A percentile compares a stretch with the other conserved stretches of the same genome.
Conservation (phyloP, 257 asterid genomes). For the Linderniella brevidens region DNA sequence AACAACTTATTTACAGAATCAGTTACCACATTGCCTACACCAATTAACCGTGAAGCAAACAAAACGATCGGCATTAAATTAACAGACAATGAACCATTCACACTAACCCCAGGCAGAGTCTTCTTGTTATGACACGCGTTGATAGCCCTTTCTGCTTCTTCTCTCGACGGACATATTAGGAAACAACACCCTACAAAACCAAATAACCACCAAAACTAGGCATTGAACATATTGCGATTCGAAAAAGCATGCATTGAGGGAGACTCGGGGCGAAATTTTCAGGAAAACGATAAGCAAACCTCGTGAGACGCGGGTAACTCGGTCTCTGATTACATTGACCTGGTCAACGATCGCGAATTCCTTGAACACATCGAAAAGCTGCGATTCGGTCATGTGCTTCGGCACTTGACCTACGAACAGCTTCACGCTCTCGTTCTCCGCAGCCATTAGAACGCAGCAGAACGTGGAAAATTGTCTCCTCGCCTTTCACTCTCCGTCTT, state of each 20-base stretch:
- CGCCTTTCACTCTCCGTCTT: slow-evolving; percentile 1
- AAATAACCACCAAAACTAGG: neutral
- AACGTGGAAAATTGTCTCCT: slow-evolving; percentile 13
- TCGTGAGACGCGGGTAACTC: slow-evolving; percentile 82
- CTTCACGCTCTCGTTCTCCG: slow-evolving; percentile 93
- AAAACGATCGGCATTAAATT: neutral
- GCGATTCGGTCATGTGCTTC: slow-evolving; percentile 68
- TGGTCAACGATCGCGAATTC: slow-evolving; percentile 69
- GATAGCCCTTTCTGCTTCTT: slow-evolving; percentile 91
- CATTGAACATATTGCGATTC: slow-evolving; percentile 26
- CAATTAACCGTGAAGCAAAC: slow-evolving; percentile 8
- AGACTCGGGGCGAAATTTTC: too few species aligned
- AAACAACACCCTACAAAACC: slow-evolving; percentile 72
- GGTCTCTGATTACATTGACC: slow-evolving; percentile 86
- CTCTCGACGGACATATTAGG: slow-evolving; percentile 72
- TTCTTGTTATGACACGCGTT: slow-evolving; percentile 72
- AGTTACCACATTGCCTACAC: slow-evolving; percentile 5
- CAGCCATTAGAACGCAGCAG: slow-evolving; percentile 30
- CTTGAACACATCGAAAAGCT: slow-evolving; percentile 47
- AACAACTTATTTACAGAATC: slow-evolving; percentile 8
- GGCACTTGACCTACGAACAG: slow-evolving; percentile 98
- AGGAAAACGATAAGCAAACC: slow-evolving; percentile 28
- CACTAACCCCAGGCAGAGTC: slow-evolving; percentile 79
- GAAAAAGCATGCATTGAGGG: slow-evolving; percentile 18
- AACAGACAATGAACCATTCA: neutral